A percentile compares a stretch with the other conserved stretches of the same genome.
These are phyloP conservation scores for Eutypella sp. DNA, from an alignment of 2,329 filamentous ascomycete species.

Conservation along the genomic window DNA sequence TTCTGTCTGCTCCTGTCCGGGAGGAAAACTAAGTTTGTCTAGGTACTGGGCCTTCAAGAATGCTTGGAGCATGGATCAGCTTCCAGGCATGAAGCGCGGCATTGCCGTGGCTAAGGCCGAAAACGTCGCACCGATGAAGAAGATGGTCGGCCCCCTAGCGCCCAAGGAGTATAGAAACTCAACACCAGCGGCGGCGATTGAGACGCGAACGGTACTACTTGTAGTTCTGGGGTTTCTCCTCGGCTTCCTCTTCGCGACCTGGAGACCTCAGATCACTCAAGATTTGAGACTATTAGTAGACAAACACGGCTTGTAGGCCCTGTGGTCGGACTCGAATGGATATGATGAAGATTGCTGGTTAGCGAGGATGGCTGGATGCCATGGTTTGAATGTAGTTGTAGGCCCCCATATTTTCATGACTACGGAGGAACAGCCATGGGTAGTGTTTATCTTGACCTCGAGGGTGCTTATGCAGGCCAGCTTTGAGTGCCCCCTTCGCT, in stretches of 20 bases:
- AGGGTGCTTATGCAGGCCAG: too few relatives aligned
- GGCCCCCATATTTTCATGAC: too few relatives aligned
- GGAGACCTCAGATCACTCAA: neutral
- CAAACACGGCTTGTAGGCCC: too few relatives aligned
- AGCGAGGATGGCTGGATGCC: too few relatives aligned
- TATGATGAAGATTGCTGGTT: too few relatives aligned
- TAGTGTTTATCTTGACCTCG: too few relatives aligned
- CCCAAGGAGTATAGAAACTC: conserved; percentile 9
- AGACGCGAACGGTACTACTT: neutral
- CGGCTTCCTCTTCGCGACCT: neutral
- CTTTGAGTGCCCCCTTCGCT: too few relatives aligned
- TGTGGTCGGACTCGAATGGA: too few relatives aligned
- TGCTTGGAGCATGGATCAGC: conserved; percentile 33
- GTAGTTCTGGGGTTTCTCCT: neutral
- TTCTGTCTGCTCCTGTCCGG: too few relatives aligned
- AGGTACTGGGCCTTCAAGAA: conserved; percentile 37
- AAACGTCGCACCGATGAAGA: conserved; percentile 30
- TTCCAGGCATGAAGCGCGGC: conserved; percentile 31
- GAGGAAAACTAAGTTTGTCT: neutral
- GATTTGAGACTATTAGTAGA: neutral
- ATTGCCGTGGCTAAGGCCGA: conserved; percentile 25
- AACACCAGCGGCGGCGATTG: neutral
- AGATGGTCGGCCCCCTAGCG: conserved; percentile 34
- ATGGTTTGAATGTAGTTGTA: too few relatives aligned
- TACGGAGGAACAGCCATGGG: too few relatives aligned